These are phyloP conservation scores for Helichrysum umbraculigerum DNA, from an alignment of 129 eudicot species.

Conservation along the genomic window DNA sequence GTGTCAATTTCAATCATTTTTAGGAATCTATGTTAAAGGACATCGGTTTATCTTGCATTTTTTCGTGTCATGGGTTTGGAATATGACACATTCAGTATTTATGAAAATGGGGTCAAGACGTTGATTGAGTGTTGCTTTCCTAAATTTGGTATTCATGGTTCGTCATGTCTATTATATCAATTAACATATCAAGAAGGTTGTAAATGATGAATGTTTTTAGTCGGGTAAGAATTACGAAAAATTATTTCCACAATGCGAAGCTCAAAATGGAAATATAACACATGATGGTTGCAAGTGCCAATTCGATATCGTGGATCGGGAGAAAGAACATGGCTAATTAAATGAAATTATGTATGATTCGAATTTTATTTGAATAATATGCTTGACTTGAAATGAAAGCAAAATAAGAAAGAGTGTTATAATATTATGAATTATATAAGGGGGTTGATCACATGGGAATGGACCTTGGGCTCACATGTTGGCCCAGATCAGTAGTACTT, in stretches of 20 bases:
- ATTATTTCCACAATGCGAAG: slow-evolving; percentile 1
- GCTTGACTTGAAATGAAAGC: slow-evolving; percentile 9
- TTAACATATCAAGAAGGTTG: not conserved
- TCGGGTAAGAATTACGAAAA: not conserved
- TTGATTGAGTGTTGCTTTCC: slow-evolving; percentile 12
- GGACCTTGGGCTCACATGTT: slow-evolving; percentile 25
- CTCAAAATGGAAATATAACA: slow-evolving; percentile 20
- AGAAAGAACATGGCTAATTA: slow-evolving; percentile 19
- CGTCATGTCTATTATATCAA: slow-evolving; percentile 3
- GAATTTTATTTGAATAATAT: slow-evolving; percentile 6
- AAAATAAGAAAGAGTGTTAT: slow-evolving; percentile 24
- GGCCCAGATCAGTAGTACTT: not conserved
- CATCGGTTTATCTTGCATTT: not conserved
- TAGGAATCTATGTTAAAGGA: not conserved
- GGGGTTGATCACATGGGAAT: slow-evolving; percentile 35
- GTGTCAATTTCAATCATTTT: not conserved
- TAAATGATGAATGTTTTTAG: not conserved
- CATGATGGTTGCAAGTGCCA: not conserved
- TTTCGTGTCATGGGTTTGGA: not conserved
- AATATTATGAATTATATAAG: slow-evolving; percentile 11
- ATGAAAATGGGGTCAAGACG: slow-evolving; percentile 14
- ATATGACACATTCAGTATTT: not conserved
- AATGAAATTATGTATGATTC: slow-evolving; percentile 9
- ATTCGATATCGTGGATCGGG: slow-evolving; percentile 9
- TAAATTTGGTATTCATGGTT: not conserved